Evolutionary conservation across 1,284 basidiomycete species (phyloP).

Genomic region (Meira nashicola): DNA sequence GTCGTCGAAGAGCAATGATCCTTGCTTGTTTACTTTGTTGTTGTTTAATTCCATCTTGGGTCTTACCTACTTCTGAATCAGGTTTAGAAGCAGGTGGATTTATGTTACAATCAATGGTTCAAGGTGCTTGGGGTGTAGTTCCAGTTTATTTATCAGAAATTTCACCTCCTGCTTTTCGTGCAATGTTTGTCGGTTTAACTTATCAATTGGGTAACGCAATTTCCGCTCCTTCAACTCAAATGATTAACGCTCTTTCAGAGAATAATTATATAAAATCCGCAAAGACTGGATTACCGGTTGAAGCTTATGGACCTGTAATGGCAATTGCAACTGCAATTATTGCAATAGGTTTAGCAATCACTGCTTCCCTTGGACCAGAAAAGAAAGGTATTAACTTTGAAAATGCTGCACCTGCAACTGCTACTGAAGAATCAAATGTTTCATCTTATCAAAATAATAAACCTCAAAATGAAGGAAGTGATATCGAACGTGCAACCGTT

Average conservation of each 20-base stretch:
- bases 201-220: conserved; percentile 42
- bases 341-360: conserved; percentile 20
- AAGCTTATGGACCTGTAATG: conserved; percentile 38
- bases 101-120: conserved; percentile 31
- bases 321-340: conserved; percentile 33
- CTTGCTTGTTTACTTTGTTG: conserved; percentile 21
- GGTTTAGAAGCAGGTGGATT: conserved; percentile 37
- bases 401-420: conserved; percentile 25
- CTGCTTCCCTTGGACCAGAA: conserved; percentile 30
- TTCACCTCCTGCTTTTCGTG: conserved; percentile 31
- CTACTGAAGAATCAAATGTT: not conserved
- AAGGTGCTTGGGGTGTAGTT: conserved; percentile 35
- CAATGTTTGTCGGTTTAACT: conserved; percentile 30
- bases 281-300: conserved; percentile 17
- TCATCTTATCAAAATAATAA: not conserved
- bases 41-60: conserved; percentile 36
- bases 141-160: conserved; percentile 32
- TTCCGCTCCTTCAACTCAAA: conserved; percentile 52
- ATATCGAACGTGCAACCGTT: no score
- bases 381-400: conserved; percentile 33
- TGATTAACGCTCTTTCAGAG: conserved; percentile 36
- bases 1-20: conserved; percentile 31
- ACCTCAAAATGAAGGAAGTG: not conserved
- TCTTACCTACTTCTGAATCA: conserved; percentile 26
- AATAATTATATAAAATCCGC: conserved; percentile 12